Base-by-base conservation (phyloP, 441 rosid genomes). In the Gossypium davidsonii region DNA sequence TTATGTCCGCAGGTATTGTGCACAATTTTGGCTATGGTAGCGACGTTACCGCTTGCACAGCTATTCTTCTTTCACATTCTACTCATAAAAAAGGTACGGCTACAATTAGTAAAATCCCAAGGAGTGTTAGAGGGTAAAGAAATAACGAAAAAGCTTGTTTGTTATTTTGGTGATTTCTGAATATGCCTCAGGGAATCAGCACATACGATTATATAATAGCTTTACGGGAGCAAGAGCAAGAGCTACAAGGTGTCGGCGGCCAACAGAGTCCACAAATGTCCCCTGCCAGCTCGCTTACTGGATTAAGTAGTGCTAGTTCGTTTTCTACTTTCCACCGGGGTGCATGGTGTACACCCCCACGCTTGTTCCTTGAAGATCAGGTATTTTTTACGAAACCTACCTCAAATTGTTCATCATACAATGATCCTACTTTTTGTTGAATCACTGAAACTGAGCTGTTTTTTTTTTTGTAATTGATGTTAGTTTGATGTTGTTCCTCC, bases 401-500 rank as follows among this genome's bases (percentile, higher is more conserved):
- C 20, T 10, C 3, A 18, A 53, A 21, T 12, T 55, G 21, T 25
- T 10, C n/a, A 26, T 60, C 25, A 46, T 3, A 9, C n/a, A 37
- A 34, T 37, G 10, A 62, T 20, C 18, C 18, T 37, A 62, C 3
- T 59, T 17, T 62, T 37, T 10, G 10, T 17, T 49, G 56, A 23
- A 28, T 15, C 3, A 46, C 20, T 18, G 71, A 65, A 11, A 56
- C 62, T 44, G 67, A 57, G 39, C 10, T 39, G 4, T 55, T 2
- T 48, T 51, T 2, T 48, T 51, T 55, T 11, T 15, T 31, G 11
- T 56, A 53, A 48, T 53, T 76, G 46, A 61, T 71, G 53, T 61
- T 49, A 94, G 99, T 93, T 95, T 84, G 99, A 95, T 78, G 99
- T 95, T 67, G 96, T 95, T 73, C 99, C 99, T 72, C 97, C 98